Base-by-base conservation (phyloP, 345 rosid genomes). In the Cardamine resedifolia region DNA sequence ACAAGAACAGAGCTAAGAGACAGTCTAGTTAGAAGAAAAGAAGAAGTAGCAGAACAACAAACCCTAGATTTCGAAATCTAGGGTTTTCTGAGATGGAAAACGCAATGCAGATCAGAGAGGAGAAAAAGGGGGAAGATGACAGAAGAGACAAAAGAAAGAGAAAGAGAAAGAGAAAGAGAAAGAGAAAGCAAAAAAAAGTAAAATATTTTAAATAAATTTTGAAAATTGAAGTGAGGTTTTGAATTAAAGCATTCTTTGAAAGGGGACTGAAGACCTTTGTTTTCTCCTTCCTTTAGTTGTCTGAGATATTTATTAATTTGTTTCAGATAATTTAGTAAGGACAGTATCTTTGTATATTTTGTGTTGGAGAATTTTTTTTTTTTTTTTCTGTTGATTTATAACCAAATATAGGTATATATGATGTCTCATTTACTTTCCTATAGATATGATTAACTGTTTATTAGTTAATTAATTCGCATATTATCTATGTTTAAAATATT, bases 61-160 rank as follows among this genome's bases (percentile, higher is more conserved):
- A 41, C 56, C 61, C 75, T 72, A 72, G 45, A 72, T 63, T 62
- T 71, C 43, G 68, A 50, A 71, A 71, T 61, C 69, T 61, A 81
- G 79, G 83, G 83, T 77, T 79, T 68, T 68, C 72, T 74, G 81
- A 50, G 77, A 70, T 69, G 71, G 55, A 72, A 66, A 78, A 66
- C 50, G 65, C 64, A 65, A 50, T 33, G 61, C 24, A 61, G 41
- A 66, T 58, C 75, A 72, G 56, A 62, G 68, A 23, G 26, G 43
- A 55, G 23, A 3, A 50, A 55, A 55, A 23, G 36, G 45, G 31
- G 10, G 59, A 38, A 65, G 77, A 58, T 16, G 77, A 64, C 38
- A 52, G 41, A 66, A 64, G 62, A 71, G 70, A 50, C 58, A 75
- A 69, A 52, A 26, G 48, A 53, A 49, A 33, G 27, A 44, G 51